Conservation (phyloP, 2,329 filamentous ascomycete genomes). For the Capronia epimyces region DNA sequence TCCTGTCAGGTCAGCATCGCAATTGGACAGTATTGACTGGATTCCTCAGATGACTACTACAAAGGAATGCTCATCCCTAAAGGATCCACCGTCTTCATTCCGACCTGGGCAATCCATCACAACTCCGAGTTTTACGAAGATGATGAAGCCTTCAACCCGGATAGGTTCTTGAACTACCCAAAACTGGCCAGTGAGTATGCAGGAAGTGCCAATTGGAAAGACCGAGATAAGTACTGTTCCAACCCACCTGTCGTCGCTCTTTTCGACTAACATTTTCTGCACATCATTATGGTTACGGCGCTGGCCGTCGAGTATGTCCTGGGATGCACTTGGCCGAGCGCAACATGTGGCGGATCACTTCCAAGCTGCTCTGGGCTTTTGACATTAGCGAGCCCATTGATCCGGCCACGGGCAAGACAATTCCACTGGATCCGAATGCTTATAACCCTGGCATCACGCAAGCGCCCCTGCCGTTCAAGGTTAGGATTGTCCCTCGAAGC, state of each 20-base stretch:
- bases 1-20: no score
- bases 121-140: slow-evolving; percentile 26
- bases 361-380: slow-evolving; percentile 32
- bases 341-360: slow-evolving; percentile 28
- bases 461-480: neutral
- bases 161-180: slow-evolving; percentile 31
- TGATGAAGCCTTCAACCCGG: slow-evolving; percentile 31
- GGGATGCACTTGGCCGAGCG: slow-evolving; percentile 33
- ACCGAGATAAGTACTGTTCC: slow-evolving; percentile 21
- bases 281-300: slow-evolving; percentile 30
- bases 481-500: neutral
- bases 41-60: slow-evolving; percentile 34
- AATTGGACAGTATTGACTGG: no score
- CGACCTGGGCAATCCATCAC: slow-evolving; percentile 45
- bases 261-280: no score
- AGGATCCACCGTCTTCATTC: slow-evolving; percentile 41
- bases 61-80: slow-evolving; percentile 45
- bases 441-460: slow-evolving; percentile 1
- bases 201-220: slow-evolving; percentile 28
- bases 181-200: slow-evolving; percentile 33
- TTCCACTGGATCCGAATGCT: neutral
- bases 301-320: slow-evolving; percentile 32
- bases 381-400: slow-evolving; percentile 19
- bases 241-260: no score
- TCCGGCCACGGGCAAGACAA: neutral